phyloP scores from a whole-genome alignment of 805 yeast species.

The Kazachstania psychrophila region DNA sequence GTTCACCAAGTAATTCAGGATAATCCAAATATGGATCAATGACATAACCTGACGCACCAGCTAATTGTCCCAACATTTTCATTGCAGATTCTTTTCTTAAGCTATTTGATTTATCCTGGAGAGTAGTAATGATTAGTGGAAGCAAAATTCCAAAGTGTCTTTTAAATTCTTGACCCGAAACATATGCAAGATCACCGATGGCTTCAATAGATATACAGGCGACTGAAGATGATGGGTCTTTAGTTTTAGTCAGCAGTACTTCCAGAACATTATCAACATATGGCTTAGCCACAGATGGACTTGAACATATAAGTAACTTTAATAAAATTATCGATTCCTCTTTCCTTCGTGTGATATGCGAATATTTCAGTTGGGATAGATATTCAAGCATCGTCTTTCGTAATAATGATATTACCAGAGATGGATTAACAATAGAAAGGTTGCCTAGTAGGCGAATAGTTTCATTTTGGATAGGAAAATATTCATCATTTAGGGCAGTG shows the following conservation, averaged over 20 bases:
- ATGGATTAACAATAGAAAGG: constrained; percentile 79
- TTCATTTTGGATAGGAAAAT: constrained; percentile 69
- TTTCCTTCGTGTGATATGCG: constrained; percentile 62
- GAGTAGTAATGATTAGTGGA: constrained; percentile 80
- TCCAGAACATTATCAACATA: constrained; percentile 87
- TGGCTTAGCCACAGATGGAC: constrained; percentile 78
- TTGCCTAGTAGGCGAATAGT: constrained; percentile 78
- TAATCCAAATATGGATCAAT: constrained; percentile 87
- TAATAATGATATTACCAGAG: constrained; percentile 87
- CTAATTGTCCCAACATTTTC: constrained; percentile 75
- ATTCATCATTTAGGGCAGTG: constrained; percentile 86
- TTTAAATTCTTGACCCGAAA: constrained; percentile 76
- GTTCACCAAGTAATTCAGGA: constrained; percentile 76
- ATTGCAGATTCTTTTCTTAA: constrained; percentile 84
- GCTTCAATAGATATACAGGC: constrained; percentile 80
- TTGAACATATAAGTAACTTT: constrained; percentile 63
- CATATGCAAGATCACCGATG: constrained; percentile 79
- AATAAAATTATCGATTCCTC: constrained; percentile 81
- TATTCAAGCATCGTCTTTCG: constrained; percentile 80
- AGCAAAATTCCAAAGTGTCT: constrained; percentile 66
- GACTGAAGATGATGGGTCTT: constrained; percentile 66
- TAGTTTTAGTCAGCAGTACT: constrained; percentile 66
- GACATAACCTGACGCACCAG: constrained; percentile 89
- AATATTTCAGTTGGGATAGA: constrained; percentile 75
- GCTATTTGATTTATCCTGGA: constrained; percentile 88